Conservation (phyloP, 495 filamentous ascomycete species). For the Trichoderma erinaceum region DNA sequence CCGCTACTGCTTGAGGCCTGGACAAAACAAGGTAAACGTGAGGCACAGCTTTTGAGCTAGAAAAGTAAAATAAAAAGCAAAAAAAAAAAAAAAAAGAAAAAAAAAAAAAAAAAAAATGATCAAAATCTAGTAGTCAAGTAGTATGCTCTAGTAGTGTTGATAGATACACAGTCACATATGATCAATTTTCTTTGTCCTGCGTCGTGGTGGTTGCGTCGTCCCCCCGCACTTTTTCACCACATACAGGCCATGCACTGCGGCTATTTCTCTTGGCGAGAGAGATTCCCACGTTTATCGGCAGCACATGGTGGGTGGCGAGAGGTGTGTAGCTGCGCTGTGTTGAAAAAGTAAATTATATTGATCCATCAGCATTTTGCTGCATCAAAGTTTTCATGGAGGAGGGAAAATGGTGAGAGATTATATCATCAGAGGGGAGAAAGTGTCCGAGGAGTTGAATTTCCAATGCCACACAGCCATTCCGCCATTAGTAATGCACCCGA, state of each 20-base stretch:
- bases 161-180: background rate
- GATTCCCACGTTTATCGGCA: no score
- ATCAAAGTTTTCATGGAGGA: no score
- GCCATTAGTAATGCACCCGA: no score
- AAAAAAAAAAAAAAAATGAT: background rate
- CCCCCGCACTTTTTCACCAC: background rate
- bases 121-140: background rate
- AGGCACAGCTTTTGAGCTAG: background rate
- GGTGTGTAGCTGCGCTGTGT: no score
- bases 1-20: background rate
- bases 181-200: background rate
- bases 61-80: conserved; percentile 9
- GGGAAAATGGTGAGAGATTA: no score
- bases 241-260: background rate
- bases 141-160: no score
- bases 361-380: no score
- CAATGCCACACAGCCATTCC: no score
- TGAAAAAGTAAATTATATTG: no score
- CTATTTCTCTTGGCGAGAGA: background rate
- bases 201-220: background rate
- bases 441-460: no score
- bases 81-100: background rate
- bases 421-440: no score
- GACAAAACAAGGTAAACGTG: background rate
- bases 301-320: no score